phyloP scores from a whole-genome alignment of 2,329 filamentous ascomycete species.

The Ambrosiella cleistominuta region DNA sequence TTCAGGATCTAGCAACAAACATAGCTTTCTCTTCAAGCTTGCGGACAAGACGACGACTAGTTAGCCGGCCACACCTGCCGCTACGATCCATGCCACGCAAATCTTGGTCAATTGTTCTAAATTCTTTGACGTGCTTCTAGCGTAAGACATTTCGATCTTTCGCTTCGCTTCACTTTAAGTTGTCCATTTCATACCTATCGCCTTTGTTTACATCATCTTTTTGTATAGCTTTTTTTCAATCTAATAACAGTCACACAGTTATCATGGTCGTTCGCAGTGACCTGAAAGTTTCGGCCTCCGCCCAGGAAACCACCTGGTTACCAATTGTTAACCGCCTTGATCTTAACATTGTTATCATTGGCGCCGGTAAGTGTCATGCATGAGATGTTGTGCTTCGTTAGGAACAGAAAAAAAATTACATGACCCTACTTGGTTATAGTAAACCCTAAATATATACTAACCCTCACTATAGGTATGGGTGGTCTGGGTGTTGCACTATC shows the following conservation, averaged over 20 bases:
- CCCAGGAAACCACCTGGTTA: not conserved
- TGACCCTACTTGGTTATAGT: not conserved
- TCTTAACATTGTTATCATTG: constrained; percentile 32
- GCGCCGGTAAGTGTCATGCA: constrained; percentile 25
- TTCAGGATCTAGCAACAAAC: not conserved
- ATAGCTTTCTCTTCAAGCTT: not conserved
- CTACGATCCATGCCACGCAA: too few species aligned
- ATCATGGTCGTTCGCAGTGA: constrained; percentile 12
- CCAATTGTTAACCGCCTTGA: constrained; percentile 14
- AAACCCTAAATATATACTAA: not conserved
- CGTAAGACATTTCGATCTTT: too few species aligned
- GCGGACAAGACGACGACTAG: too few species aligned
- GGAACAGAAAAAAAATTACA: not conserved
- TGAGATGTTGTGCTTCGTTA: not conserved
- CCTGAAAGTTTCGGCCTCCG: constrained; percentile 3
- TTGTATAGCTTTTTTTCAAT: not conserved
- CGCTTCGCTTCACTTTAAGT: too few species aligned
- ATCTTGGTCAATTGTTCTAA: too few species aligned
- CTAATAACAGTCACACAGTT: not conserved
- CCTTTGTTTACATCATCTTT: not conserved
- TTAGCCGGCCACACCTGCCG: too few species aligned
- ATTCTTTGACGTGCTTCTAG: too few species aligned
- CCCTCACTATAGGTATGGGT: constrained; percentile 48
- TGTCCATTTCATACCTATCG: too few species aligned
- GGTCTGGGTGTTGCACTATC: constrained; percentile 55